Conservation (phyloP, 208 protist species). For the Trypanosoma scelopori region DNA sequence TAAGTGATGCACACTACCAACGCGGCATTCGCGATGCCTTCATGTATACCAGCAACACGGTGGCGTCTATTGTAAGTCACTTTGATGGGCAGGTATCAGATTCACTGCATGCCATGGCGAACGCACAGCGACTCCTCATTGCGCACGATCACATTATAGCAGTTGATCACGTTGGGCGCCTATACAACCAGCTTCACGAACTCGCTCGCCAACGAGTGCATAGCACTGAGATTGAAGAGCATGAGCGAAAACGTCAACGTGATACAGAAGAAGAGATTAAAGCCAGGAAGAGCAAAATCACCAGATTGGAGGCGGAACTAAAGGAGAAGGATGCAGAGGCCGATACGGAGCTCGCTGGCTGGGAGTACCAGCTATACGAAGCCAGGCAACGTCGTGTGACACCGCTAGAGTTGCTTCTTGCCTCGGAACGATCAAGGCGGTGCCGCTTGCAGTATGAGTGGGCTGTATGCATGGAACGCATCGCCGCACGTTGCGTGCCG, state of each 20-base stretch:
- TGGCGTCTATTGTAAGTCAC: constrained; percentile 45
- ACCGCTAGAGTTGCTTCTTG: constrained; percentile 44
- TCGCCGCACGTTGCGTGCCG: constrained; percentile 56
- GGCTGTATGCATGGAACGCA: constrained; percentile 64
- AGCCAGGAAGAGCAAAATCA: constrained; percentile 38
- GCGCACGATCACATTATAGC: constrained; percentile 76
- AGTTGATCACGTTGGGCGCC: constrained; percentile 58
- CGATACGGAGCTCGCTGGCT: constrained; percentile 65
- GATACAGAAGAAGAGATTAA: constrained; percentile 46
- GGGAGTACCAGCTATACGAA: constrained; percentile 78
- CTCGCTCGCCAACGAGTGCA: constrained; percentile 31
- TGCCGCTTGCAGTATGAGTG: constrained; percentile 66
- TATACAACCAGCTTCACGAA: constrained; percentile 63
- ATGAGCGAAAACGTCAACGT: constrained; percentile 55
- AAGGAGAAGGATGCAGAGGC: constrained; percentile 22
- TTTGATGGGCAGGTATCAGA: constrained; percentile 65
- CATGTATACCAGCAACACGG: constrained; percentile 55
- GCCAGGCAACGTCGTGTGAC: constrained; percentile 47
- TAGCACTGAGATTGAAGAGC: constrained; percentile 40
- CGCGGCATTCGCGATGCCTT: constrained; percentile 74
- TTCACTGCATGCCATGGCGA: constrained; percentile 64
- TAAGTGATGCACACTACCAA: constrained; percentile 58
- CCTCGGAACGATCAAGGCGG: constrained; percentile 43
- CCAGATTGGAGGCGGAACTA: constrained; percentile 32
- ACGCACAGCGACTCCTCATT: constrained; percentile 74